A percentile compares a stretch with the other conserved stretches of the same genome.
phyloP scores from a whole-genome alignment of 352 stramenopile species.

The Phytopythium aichiense region DNA sequence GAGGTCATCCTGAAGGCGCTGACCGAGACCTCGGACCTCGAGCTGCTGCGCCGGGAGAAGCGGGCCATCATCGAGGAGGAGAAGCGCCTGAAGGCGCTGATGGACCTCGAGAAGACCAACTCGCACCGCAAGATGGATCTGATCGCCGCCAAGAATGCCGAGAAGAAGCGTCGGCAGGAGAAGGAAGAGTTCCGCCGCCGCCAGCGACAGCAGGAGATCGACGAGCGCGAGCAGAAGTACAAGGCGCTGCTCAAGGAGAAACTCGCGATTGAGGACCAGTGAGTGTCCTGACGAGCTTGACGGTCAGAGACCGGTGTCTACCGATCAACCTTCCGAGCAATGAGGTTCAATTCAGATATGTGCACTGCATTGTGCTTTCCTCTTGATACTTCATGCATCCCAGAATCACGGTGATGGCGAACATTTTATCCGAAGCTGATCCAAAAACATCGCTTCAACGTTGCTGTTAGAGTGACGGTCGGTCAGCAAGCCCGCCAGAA shows the following conservation, averaged over 20 bases:
- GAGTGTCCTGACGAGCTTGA: neutral
- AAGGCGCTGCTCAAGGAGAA: constrained; percentile 80
- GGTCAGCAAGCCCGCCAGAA: too few species aligned
- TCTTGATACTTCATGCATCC: too few species aligned
- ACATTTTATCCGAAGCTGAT: too few species aligned
- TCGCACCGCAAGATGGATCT: constrained; percentile 90
- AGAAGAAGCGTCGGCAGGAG: constrained; percentile 88
- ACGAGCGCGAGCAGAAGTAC: constrained; percentile 61
- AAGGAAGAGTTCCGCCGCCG: constrained; percentile 82
- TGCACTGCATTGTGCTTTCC: too few species aligned
- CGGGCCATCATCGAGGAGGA: constrained; percentile 94
- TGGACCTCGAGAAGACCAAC: constrained; percentile 94
- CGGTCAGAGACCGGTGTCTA: neutral
- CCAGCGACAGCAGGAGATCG: constrained; percentile 60
- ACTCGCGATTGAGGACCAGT: constrained; percentile 47
- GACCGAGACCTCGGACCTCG: constrained; percentile 87
- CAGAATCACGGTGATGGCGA: too few species aligned
- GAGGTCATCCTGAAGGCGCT: constrained; percentile 92
- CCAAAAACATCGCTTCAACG: too few species aligned
- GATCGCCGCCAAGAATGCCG: constrained; percentile 85
- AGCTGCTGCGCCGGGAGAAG: constrained; percentile 91
- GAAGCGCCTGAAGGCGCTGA: constrained; percentile 88
- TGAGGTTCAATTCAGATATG: too few species aligned
- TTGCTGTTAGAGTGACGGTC: too few species aligned
- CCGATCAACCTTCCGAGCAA: too few species aligned